Conservation (phyloP, 1,139 yeast genomes). For the Kodamaea anthophila region DNA sequence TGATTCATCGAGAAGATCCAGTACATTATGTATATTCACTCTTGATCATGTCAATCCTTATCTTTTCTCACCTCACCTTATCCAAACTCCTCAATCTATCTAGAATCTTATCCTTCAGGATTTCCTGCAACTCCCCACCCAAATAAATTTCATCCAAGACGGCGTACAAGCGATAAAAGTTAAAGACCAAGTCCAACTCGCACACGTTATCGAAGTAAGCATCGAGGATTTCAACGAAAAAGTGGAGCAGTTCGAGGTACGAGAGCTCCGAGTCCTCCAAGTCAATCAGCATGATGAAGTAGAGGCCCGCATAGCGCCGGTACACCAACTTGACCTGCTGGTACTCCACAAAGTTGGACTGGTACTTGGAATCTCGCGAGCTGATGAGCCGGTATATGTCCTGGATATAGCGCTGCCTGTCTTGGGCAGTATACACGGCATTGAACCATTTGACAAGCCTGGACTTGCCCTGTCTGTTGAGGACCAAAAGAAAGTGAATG, state of each 20-base stretch:
- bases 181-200: constrained; percentile 84
- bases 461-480: constrained; percentile 91
- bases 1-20: too few relatives aligned
- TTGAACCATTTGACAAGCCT: constrained; percentile 79
- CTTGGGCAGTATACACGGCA: constrained; percentile 30
- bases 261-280: constrained; percentile 71
- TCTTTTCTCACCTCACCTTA: constrained; percentile 34
- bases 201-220: constrained; percentile 86
- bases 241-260: constrained; percentile 77
- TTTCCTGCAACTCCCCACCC: constrained; percentile 77
- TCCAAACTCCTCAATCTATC: constrained; percentile 48
- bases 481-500: constrained; percentile 70
- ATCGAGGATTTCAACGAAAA: constrained; percentile 85
- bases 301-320: constrained; percentile 87
- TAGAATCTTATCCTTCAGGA: constrained; percentile 53
- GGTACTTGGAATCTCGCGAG: constrained; percentile 77
- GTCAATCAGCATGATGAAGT: constrained; percentile 77
- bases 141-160: constrained; percentile 70
- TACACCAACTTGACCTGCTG: constrained; percentile 73
- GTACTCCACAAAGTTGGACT: constrained; percentile 74
- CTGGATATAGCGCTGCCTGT: constrained; percentile 49
- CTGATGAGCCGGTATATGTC: constrained; percentile 81
- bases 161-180: constrained; percentile 65
- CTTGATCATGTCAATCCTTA: too few relatives aligned
- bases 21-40: too few relatives aligned